Percentiles rank a stretch among this genome's conserved stretches.
phyloP scores from a whole-genome alignment of 1,284 basidiomycete species.

The Melampsora larici-populina region DNA sequence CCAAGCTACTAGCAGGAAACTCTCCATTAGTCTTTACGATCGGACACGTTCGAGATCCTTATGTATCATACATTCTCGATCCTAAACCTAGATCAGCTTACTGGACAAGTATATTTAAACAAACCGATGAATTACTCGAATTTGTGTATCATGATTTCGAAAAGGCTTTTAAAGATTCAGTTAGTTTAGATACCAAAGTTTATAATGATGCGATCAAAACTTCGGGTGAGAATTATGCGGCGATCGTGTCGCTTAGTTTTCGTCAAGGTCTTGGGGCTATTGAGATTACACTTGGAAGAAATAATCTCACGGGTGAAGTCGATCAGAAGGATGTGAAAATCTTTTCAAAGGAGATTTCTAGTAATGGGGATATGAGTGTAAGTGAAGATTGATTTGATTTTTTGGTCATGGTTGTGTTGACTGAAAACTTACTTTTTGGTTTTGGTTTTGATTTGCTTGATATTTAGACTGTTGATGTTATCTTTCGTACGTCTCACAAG shows the following conservation, averaged over 20 bases:
- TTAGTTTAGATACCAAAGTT: slow-evolving; percentile 49
- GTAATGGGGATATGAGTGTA: slow-evolving; percentile 52
- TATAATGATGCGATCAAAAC: slow-evolving; percentile 50
- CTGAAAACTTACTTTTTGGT: not conserved
- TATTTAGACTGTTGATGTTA: slow-evolving; percentile 51
- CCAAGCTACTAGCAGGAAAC: not conserved
- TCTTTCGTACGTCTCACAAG: slow-evolving; percentile 46
- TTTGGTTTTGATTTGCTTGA: not conserved
- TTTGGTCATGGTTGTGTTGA: too few species aligned
- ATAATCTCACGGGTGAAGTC: slow-evolving; percentile 43
- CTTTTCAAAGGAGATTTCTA: slow-evolving; percentile 53
- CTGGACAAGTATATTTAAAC: slow-evolving; percentile 50
- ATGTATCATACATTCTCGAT: slow-evolving; percentile 21
- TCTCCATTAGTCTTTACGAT: slow-evolving; percentile 24
- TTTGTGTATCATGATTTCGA: slow-evolving; percentile 52
- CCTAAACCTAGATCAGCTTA: slow-evolving; percentile 46
- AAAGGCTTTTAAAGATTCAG: slow-evolving; percentile 47
- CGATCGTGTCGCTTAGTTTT: slow-evolving; percentile 50
- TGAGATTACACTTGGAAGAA: slow-evolving; percentile 49
- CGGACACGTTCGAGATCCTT: slow-evolving; percentile 42
- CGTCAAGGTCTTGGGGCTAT: slow-evolving; percentile 51
- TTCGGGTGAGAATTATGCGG: slow-evolving; percentile 51
- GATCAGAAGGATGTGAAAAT: slow-evolving; percentile 49
- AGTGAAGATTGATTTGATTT: not conserved
- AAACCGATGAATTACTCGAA: slow-evolving; percentile 48